Base-by-base conservation (phyloP, 441 rosid species). In the Viola pubescens region DNA sequence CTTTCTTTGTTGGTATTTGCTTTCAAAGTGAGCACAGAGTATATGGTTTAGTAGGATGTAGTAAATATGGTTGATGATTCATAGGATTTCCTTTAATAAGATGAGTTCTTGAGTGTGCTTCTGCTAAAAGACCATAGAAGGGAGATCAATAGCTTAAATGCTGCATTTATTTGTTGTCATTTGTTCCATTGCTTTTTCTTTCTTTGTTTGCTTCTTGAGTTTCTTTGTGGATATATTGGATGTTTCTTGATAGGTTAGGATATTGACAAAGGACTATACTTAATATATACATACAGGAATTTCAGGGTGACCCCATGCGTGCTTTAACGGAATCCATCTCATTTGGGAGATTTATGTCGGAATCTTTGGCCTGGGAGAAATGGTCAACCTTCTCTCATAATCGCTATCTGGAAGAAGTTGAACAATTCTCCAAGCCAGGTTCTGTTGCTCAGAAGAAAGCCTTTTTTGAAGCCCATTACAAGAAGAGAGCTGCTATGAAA, bases 371-470 rank as follows among this genome's bases (percentile, higher is more conserved):
- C 41, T 91, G 99, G 99, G 97, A 79, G 79, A 94, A 83, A 64
- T 91, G 94, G 91, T 94, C 99, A 62, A 70, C 90, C 41, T 94
- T 94, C 67, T 84, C 97, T 62, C 91, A 84, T 77, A 94, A 94
- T 40, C 94, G 88, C 48, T 82, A 88, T 79, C 71, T 87, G 61
- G 98, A 94, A 73, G 99, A 94, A 73, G 91, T 81, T 3, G 88
- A 91, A 82, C 89, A 75, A 68, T 81, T 77, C 52, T 81, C 94
- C 1, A 89, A 78, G 70, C 95, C 96, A 41, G 99, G 99, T 52
- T 78, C 91, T 67, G 98, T 94, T 58, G 99, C 99, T 42, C 74
- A 85, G 75, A 94, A 81, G 89, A 90, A 71, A 66, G 98, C 97
- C 7, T 91, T 72, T 61, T 94, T 91, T 48, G 98, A 91, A 77